Base-by-base conservation (phyloP, 1,284 basidiomycete species). In the Cryptococcus floricola region DNA sequence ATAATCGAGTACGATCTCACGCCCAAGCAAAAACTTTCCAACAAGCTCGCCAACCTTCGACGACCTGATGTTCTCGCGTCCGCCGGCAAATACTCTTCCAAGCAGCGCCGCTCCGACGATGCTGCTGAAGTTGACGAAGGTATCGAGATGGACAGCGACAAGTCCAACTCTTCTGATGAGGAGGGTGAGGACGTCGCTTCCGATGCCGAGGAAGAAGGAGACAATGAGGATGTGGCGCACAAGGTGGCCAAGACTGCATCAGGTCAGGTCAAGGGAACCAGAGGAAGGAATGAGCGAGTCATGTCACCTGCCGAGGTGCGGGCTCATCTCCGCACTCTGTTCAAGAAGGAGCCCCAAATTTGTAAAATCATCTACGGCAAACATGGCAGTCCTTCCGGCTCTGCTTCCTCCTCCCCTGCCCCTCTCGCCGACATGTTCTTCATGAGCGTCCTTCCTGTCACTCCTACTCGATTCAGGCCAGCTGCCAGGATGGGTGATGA, bases 391-490 rank as follows among this genome's bases (percentile, higher is more conserved):
- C 89, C 91, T 68, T 83, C 88, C 25, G 53, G 54, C 13, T 38
- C 56, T n/a, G 39, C 39, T 18, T 56, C 56, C 5, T 50, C 59
- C 13, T 38, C 61, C 6, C 55, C 61, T 41, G 53, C 66, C 13
- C 54, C 62, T 31, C 82, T 68, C 12, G 88, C 89, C 27, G 89
- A 87, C 44, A 92, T 97, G 83, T 98, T 98, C 78, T 99, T 99
- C 81, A 81, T 98, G 80, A 90, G 95, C 39, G 92, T 90, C 53
- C 74, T 99, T 34, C 85, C 91, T 31, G 89, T 98, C 38, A 84
- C 94, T 23, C 96, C 96, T 23, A 96, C 92, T 8, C 88, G 95
- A 44, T 99, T 98, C 81, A 86, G 96, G 45, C 96, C 96, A 1
- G 89, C 96, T 2, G 85, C 91, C 14, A 88, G 87, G 70, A 86